Evolutionary conservation across 768 basidiomycete species (phyloP).

Genomic region (Macrolepiota dolichaula): DNA sequence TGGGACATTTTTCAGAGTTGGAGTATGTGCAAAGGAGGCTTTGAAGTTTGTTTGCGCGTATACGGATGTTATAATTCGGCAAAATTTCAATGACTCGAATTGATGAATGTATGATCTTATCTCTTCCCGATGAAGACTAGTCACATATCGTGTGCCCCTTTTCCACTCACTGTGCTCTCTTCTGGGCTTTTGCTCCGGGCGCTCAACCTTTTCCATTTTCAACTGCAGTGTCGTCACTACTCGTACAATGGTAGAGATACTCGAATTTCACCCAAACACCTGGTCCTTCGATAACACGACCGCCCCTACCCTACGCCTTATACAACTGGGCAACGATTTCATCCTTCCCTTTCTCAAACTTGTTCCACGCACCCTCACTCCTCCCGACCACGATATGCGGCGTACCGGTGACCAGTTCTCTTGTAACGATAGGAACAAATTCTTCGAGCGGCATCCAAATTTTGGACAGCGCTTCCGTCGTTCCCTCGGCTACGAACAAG

Average conservation of each 20-base stretch:
- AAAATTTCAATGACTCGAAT: constrained; percentile 8
- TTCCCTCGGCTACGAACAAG: constrained; percentile 45
- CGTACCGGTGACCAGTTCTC: constrained; percentile 25
- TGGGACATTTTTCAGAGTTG: constrained; percentile 40
- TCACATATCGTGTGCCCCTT: neutral
- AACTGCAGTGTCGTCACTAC: neutral
- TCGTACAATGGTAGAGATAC: too few species aligned
- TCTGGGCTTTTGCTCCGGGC: neutral
- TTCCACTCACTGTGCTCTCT: neutral
- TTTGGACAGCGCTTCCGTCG: constrained; percentile 41
- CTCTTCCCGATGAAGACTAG: neutral
- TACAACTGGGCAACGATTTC: constrained; percentile 21
- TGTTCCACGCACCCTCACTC: constrained; percentile 21
- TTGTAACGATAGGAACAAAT: constrained; percentile 34
- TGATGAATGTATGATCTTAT: constrained; percentile 1
- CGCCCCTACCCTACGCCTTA: neutral
- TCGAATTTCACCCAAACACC: neutral
- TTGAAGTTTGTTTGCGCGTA: neutral
- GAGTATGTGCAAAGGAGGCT: neutral
- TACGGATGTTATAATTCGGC: neutral
- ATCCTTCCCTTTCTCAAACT: constrained; percentile 32
- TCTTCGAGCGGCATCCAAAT: constrained; percentile 52
- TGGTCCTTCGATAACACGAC: neutral
- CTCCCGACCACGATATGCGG: constrained; percentile 23
- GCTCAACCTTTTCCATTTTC: neutral